phyloP scores from a whole-genome alignment of 2,329 filamentous ascomycete species.

The Aspergillus ochraceoroseus region DNA sequence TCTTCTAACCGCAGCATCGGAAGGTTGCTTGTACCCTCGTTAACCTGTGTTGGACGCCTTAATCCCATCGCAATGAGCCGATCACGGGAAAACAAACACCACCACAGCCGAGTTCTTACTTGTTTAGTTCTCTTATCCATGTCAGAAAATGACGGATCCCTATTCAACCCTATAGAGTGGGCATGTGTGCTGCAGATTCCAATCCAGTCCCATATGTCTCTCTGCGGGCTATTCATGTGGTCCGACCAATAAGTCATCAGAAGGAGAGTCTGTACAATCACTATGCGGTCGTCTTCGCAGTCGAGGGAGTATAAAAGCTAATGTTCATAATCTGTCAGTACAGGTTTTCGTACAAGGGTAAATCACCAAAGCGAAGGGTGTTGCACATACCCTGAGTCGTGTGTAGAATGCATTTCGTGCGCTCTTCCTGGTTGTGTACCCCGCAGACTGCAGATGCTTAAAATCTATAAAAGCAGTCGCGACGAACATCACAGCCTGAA shows the following conservation, averaged over 20 bases:
- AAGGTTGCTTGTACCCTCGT: conserved; percentile 86
- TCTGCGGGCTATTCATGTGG: conserved; percentile 75
- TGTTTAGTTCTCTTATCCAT: conserved; percentile 39
- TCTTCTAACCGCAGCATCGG: conserved; percentile 75
- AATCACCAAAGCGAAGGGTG: conserved; percentile 33
- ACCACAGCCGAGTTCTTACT: conserved; percentile 86
- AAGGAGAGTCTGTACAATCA: conserved; percentile 75
- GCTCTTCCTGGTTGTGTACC: conserved; percentile 68
- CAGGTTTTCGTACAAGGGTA: background rate
- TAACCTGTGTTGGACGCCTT: conserved; percentile 80
- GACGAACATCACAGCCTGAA: conserved; percentile 90
- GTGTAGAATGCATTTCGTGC: conserved; percentile 80
- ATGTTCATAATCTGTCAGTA: conserved; percentile 7
- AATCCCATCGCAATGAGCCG: conserved; percentile 83
- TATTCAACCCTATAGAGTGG: conserved; percentile 23
- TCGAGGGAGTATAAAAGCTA: conserved; percentile 85
- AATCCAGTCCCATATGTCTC: conserved; percentile 52
- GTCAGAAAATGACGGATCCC: conserved; percentile 17
- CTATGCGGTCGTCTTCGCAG: conserved; percentile 78
- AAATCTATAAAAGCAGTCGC: conserved; percentile 79
- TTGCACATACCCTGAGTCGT: conserved; percentile 62
- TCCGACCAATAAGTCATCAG: conserved; percentile 95
- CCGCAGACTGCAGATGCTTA: conserved; percentile 64
- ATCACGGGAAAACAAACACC: conserved; percentile 89
- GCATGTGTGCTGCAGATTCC: conserved; percentile 25